Evolutionary conservation across 1,139 yeast species (phyloP).

Genomic region (Yamadazyma trypodendri): DNA sequence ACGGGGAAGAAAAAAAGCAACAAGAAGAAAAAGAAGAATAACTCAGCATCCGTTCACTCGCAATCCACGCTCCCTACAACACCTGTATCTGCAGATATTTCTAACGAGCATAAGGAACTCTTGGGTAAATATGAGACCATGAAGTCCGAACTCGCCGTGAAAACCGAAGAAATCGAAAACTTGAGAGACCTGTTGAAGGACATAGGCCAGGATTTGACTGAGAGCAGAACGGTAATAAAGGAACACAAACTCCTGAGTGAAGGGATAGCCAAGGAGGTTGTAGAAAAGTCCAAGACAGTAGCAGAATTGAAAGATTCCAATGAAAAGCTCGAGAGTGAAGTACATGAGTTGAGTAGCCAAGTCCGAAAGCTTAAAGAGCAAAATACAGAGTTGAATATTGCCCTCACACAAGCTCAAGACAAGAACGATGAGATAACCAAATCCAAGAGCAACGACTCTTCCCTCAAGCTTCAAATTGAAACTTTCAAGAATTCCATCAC

Average conservation of each 20-base stretch:
- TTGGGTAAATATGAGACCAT: constrained; percentile 14
- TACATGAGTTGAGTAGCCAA: constrained; percentile 23
- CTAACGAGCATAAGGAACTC: constrained; percentile 20
- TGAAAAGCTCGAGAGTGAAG: constrained; percentile 19
- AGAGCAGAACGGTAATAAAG: constrained; percentile 43
- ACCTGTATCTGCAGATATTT: constrained; percentile 1
- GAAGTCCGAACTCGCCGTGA: constrained; percentile 24
- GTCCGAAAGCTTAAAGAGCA: constrained; percentile 12
- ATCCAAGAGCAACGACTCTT: constrained; percentile 37
- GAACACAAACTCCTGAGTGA: constrained; percentile 15
- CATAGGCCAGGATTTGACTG: constrained; percentile 74
- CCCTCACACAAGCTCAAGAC: constrained; percentile 11
- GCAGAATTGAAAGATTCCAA: constrained; percentile 10
- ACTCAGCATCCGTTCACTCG: no score
- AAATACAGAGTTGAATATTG: background rate
- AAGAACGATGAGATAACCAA: constrained; percentile 32
- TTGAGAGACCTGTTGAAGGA: constrained; percentile 71
- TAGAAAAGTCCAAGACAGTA: constrained; percentile 5
- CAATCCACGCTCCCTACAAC: background rate
- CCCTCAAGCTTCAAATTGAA: constrained; percentile 43
- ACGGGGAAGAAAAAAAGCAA: constrained; percentile 13
- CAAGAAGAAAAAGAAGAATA: constrained; percentile 15
- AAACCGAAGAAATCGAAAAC: constrained; percentile 53
- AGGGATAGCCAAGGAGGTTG: constrained; percentile 2
- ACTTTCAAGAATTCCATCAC: constrained; percentile 37